phyloP scores from a whole-genome alignment of 768 basidiomycete species.

The Pleurotus salmoneostramineus region DNA sequence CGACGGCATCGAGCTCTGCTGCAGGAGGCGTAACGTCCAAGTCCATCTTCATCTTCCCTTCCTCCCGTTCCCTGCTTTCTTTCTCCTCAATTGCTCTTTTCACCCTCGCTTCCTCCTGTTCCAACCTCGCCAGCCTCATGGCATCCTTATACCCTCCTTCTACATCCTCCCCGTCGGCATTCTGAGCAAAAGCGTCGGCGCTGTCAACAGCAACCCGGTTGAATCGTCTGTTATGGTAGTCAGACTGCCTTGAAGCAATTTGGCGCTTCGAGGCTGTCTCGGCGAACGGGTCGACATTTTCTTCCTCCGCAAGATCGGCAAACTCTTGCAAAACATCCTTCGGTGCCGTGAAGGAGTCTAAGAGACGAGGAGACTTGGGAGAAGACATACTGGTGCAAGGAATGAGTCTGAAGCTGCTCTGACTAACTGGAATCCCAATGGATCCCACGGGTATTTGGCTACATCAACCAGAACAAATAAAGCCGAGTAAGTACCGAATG shows the following conservation, averaged over 20 bases:
- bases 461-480: not conserved
- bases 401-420: not conserved
- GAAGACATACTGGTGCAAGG: slow-evolving; percentile 36
- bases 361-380: slow-evolving; percentile 63
- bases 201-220: slow-evolving; percentile 79
- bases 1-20: slow-evolving; percentile 71
- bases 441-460: not conserved
- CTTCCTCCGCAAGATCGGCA: slow-evolving; percentile 89
- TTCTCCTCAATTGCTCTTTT: slow-evolving; percentile 84
- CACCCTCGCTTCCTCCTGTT: slow-evolving; percentile 90
- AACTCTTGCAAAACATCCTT: slow-evolving; percentile 95
- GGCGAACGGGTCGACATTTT: slow-evolving; percentile 86
- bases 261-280: slow-evolving; percentile 92
- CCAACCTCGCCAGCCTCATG: slow-evolving; percentile 86
- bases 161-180: slow-evolving; percentile 60
- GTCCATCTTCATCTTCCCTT: slow-evolving; percentile 76
- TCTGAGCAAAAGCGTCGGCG: slow-evolving; percentile 70
- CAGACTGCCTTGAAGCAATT: slow-evolving; percentile 89
- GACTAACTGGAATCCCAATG: not conserved
- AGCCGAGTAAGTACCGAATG: not conserved
- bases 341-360: slow-evolving; percentile 90
- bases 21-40: slow-evolving; percentile 91
- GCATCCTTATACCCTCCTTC: slow-evolving; percentile 95
- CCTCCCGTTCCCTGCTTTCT: slow-evolving; percentile 72
- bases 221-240: slow-evolving; percentile 93